Evolutionary conservation across 2,329 filamentous ascomycete species (phyloP).

Genomic region (Calonectria pseudoreteaudii): DNA sequence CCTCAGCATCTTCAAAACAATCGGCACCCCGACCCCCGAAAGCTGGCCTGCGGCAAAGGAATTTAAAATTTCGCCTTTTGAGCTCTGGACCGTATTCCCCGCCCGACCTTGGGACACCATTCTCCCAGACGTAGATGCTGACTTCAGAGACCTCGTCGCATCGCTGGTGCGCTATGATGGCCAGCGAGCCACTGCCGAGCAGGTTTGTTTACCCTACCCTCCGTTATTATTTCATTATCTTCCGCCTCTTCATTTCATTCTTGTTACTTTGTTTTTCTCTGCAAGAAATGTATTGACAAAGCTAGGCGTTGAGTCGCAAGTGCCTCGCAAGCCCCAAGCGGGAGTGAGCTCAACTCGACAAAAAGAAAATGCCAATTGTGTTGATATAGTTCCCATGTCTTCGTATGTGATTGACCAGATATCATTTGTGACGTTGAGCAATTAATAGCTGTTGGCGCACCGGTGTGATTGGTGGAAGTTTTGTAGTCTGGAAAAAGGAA

Average conservation of each 20-base stretch:
- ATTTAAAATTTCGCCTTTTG: slow-evolving; percentile 84
- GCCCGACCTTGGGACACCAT: slow-evolving; percentile 76
- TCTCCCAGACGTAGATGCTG: slow-evolving; percentile 69
- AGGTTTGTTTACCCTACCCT: slow-evolving; percentile 42
- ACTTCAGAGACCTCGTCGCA: slow-evolving; percentile 74
- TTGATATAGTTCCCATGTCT: neutral
- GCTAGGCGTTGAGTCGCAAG: neutral
- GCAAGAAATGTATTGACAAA: neutral
- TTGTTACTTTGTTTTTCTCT: slow-evolving; percentile 29
- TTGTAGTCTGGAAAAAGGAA: neutral
- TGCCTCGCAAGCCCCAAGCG: neutral
- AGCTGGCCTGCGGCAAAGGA: slow-evolving; percentile 83
- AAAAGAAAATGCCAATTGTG: neutral
- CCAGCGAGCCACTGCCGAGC: slow-evolving; percentile 72
- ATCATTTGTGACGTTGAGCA: neutral
- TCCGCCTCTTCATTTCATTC: neutral
- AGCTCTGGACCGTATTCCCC: slow-evolving; percentile 85
- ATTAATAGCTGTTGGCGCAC: neutral
- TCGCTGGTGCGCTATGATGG: slow-evolving; percentile 80
- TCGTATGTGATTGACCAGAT: neutral
- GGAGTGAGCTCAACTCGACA: neutral
- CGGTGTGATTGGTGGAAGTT: neutral
- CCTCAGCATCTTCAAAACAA: slow-evolving; percentile 88
- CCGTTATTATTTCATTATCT: too few species aligned
- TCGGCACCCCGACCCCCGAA: slow-evolving; percentile 85